A percentile compares a stretch with the other conserved stretches of the same genome.
phyloP scores from a whole-genome alignment of 306 rosid species.

The Pyrus pyrifolia region DNA sequence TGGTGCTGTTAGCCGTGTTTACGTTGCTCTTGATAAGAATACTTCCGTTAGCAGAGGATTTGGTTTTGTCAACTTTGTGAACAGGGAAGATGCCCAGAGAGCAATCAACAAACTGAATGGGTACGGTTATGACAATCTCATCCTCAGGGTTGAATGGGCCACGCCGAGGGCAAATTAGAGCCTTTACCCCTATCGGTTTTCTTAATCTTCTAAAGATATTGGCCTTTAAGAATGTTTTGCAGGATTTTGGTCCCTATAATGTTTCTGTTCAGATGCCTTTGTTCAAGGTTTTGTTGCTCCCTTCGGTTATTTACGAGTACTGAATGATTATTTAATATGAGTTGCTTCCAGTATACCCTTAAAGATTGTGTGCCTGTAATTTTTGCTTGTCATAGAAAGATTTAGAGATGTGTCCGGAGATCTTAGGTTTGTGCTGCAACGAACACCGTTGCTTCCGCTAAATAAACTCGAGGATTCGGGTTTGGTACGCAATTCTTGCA shows the following conservation, averaged over 20 bases:
- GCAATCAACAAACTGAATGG: slow-evolving; percentile 91
- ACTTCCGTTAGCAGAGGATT: slow-evolving; percentile 87
- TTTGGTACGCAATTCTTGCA: too few species aligned
- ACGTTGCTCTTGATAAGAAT: slow-evolving; percentile 86
- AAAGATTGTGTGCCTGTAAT: background rate
- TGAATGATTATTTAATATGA: background rate
- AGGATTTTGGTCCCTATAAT: background rate
- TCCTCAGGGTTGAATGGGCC: slow-evolving; percentile 69
- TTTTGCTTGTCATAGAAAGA: background rate
- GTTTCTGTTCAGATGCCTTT: background rate
- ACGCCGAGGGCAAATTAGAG: slow-evolving; percentile 53
- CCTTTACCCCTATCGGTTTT: background rate
- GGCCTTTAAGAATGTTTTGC: background rate
- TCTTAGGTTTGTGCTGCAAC: background rate
- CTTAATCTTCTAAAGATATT: background rate
- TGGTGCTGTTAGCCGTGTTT: slow-evolving; percentile 82
- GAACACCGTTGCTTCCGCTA: background rate
- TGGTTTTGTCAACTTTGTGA: slow-evolving; percentile 91
- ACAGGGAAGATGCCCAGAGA: slow-evolving; percentile 89
- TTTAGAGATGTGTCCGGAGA: background rate
- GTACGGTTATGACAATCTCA: slow-evolving; percentile 79
- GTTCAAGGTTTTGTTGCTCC: background rate
- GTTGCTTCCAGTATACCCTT: background rate
- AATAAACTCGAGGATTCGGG: too few species aligned
- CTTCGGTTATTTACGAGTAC: background rate